These are phyloP conservation scores for Datura wrightii DNA, from an alignment of 257 asterid species.

Conservation along the genomic window DNA sequence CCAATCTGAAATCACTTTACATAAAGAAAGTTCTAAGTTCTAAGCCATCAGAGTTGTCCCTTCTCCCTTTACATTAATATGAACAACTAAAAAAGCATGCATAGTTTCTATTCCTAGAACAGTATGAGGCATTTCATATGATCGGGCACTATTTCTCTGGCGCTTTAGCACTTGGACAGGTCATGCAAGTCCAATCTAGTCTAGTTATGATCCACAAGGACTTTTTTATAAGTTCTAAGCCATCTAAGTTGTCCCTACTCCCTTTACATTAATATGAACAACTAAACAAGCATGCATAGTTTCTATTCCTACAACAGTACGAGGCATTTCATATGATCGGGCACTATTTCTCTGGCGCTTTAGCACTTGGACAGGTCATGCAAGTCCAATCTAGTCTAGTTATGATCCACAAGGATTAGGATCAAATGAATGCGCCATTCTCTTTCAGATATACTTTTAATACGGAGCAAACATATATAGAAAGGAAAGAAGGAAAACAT, in stretches of 20 bases:
- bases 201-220: not conserved
- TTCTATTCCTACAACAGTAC: not conserved
- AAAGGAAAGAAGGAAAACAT: not conserved
- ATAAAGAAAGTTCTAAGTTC: not conserved
- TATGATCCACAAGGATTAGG: not conserved
- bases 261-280: not conserved
- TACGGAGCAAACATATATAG: not conserved
- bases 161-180: not conserved
- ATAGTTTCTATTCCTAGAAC: not conserved
- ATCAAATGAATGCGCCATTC: not conserved
- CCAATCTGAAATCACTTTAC: not conserved
- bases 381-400: not conserved
- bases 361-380: not conserved
- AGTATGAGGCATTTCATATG: not conserved
- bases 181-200: not conserved
- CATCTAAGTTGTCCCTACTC: not conserved
- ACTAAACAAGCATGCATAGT: not conserved
- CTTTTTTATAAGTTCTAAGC: not conserved
- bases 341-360: not conserved
- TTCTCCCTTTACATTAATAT: not conserved
- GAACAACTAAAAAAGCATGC: not conserved
- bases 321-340: not conserved
- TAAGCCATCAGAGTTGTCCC: not conserved
- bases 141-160: not conserved
- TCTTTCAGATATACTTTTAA: not conserved